These are phyloP conservation scores for Atalantia buxifolia DNA, from an alignment of 345 rosid species.

Conservation along the genomic window DNA sequence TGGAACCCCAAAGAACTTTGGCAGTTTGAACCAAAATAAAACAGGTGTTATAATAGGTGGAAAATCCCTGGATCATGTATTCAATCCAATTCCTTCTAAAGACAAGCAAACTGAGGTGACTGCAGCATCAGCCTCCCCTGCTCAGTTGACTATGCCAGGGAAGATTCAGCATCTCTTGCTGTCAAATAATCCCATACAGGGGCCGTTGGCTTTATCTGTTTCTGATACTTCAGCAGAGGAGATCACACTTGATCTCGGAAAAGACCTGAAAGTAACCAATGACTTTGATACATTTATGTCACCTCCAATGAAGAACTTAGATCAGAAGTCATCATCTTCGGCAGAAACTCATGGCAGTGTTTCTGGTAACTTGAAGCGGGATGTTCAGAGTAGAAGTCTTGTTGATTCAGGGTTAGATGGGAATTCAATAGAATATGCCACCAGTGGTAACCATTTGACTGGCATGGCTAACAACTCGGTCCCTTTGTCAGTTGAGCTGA, in stretches of 20 bases:
- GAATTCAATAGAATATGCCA: constrained; percentile 16
- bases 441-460: constrained; percentile 20
- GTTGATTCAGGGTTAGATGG: constrained; percentile 29
- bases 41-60: constrained; percentile 6
- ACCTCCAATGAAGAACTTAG: constrained; percentile 33
- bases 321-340: constrained; percentile 27
- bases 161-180: constrained; percentile 20
- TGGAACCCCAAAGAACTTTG: constrained; percentile 9
- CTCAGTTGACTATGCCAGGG: constrained; percentile 14
- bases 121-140: constrained; percentile 24
- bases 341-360: constrained; percentile 16
- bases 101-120: constrained; percentile 23
- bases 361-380: constrained; percentile 29
- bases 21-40: constrained; percentile 22
- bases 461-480: constrained; percentile 20
- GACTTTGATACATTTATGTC: constrained; percentile 26
- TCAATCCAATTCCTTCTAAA: constrained; percentile 14
- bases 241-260: constrained; percentile 15
- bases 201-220: not conserved
- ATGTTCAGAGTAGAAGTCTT: constrained; percentile 17
- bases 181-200: constrained; percentile 17
- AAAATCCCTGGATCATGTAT: constrained; percentile 17
- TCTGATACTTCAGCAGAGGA: constrained; percentile 19
- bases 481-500: constrained; percentile 24
- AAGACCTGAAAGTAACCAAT: constrained; percentile 17